Base-by-base conservation (phyloP, 1,284 basidiomycete species). In the Exobasidium cylindrosporum region DNA sequence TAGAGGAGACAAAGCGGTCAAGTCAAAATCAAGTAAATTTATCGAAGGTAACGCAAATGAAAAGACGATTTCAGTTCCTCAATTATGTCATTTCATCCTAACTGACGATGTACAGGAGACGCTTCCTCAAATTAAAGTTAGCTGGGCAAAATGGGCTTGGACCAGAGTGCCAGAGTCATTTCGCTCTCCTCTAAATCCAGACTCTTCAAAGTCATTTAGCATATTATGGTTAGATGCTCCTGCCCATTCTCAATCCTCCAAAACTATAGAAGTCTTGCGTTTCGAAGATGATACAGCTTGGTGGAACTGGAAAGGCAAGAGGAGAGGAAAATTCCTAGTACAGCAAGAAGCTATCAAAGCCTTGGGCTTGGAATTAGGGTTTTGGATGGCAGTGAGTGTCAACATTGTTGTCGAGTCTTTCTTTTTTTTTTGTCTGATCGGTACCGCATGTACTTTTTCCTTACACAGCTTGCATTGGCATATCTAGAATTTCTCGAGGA, bases 401-500 rank as follows among this genome's bases (percentile, higher is more conserved):
- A n/a, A 14, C 17, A 23, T 58, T 4, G 5, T 32, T 14, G 26
- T n/a, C n/a, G n/a, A n/a, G n/a, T n/a, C n/a, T n/a, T n/a, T n/a
- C n/a, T n/a, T n/a, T n/a, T n/a, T n/a, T n/a, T n/a, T n/a, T n/a
- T n/a, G 13, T 14, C 7, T 24, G 4, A 24, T 46, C 13, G 43
- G 2, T 6, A n/a, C n/a, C n/a, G n/a, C n/a, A n/a, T n/a, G n/a
- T n/a, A 4, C 10, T 4, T 57, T 55, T 40, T 40, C 35, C 17
- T 40, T 17, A 10, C 35, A 40, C 35, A 40, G n/a, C 45, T 61
- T 1, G 68, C 65, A 11, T 54, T 76, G 24, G 72, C 71, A 1
- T 76, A 76, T 56, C 53, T 76, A 21, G 72, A 76, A 32, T 72
- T 74, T 29, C 46, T 76, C 30, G 73, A 76, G 57, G 70, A 72